A percentile compares a stretch with the other conserved stretches of the same genome.
Conservation (phyloP, 306 rosid species). For the Pyrus communis region DNA sequence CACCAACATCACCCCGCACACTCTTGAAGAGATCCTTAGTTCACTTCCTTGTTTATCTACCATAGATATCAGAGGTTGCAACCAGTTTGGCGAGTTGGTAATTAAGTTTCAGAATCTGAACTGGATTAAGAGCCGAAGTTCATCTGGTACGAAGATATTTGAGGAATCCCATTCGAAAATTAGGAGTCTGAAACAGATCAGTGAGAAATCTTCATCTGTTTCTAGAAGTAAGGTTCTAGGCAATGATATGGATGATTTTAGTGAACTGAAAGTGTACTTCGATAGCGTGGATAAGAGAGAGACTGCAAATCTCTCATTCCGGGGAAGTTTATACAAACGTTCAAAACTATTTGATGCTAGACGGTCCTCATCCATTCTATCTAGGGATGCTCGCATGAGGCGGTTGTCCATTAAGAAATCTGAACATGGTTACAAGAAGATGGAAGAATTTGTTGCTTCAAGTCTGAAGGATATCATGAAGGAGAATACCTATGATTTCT, state of each 20-base stretch:
- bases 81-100: constrained; percentile 66
- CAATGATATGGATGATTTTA: constrained; percentile 67
- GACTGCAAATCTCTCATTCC: constrained; percentile 66
- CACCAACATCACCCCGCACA: constrained; percentile 52
- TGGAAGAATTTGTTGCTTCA: constrained; percentile 86
- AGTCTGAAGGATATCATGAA: constrained; percentile 85
- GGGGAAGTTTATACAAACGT: constrained; percentile 82
- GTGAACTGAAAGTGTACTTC: constrained; percentile 85
- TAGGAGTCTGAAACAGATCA: constrained; percentile 63
- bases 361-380: constrained; percentile 88
- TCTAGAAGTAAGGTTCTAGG: constrained; percentile 51
- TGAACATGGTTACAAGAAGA: constrained; percentile 87
- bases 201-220: constrained; percentile 48
- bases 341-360: constrained; percentile 95
- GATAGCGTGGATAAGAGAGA: constrained; percentile 96
- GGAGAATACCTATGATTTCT: constrained; percentile 70
- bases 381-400: constrained; percentile 98
- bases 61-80: constrained; percentile 83
- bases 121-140: constrained; percentile 74
- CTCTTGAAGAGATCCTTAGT: constrained; percentile 73
- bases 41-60: constrained; percentile 63
- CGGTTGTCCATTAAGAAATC: constrained; percentile 93
- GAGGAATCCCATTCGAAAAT: constrained; percentile 62
- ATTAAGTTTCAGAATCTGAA: constrained; percentile 53
- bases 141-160: constrained; percentile 26